phyloP scores from a whole-genome alignment of 1,284 basidiomycete genomes.

The Crepidotus sp. region DNA sequence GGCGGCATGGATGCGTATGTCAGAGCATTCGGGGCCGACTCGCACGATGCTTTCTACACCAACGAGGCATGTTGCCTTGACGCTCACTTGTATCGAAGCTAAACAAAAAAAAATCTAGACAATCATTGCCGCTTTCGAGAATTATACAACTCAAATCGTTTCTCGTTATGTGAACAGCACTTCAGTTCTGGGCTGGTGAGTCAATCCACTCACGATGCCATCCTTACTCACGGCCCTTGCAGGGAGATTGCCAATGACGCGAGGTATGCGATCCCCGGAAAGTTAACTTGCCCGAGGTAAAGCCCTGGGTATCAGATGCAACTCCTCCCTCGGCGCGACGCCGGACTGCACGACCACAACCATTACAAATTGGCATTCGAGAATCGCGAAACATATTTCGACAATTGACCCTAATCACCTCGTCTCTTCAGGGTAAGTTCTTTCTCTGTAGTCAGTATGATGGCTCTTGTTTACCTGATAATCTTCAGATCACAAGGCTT shows the following conservation, averaged over 20 bases:
- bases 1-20: slow-evolving; percentile 60
- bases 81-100: not conserved
- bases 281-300: not conserved
- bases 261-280: slow-evolving; percentile 27
- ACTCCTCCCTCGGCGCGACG: slow-evolving; percentile 39
- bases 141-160: slow-evolving; percentile 47
- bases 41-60: slow-evolving; percentile 53
- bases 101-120: slow-evolving; percentile 20
- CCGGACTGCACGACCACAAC: slow-evolving; percentile 38
- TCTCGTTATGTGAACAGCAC: slow-evolving; percentile 44
- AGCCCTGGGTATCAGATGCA: slow-evolving; percentile 33
- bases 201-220: not conserved
- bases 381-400: slow-evolving; percentile 36
- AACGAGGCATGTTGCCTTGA: slow-evolving; percentile 23
- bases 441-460: slow-evolving; percentile 20
- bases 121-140: slow-evolving; percentile 42
- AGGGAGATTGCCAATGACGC: slow-evolving; percentile 61
- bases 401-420: slow-evolving; percentile 55
- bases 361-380: slow-evolving; percentile 48
- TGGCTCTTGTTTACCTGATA: slow-evolving; percentile 1
- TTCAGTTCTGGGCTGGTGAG: slow-evolving; percentile 45
- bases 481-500: slow-evolving; percentile 47
- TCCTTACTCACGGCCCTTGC: not conserved
- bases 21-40: slow-evolving; percentile 35
- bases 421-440: slow-evolving; percentile 46